Evolutionary conservation across 345 rosid genomes (phyloP), one percentile per base, ranked within the genome.

Genomic region (Ricinus communis): DNA sequence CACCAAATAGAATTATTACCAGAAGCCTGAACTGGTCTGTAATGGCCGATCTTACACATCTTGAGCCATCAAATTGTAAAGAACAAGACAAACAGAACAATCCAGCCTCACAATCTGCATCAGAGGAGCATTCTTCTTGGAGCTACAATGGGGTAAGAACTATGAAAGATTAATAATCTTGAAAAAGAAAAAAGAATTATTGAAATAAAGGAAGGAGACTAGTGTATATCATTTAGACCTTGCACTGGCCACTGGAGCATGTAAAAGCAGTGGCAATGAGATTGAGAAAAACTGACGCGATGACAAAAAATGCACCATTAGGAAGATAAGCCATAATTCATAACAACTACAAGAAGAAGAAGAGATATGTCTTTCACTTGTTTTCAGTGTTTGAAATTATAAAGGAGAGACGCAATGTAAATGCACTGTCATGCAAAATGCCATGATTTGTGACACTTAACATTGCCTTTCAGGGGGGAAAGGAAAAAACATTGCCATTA

Each of bases 11-110:
- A 10, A 40, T 43, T 8, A 41, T 25, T 3, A 55, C 33, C 87
- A 86, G 74, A 58, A 90, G 87, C 80, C 81, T 80, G 87, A 90
- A 90, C 51, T 79, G 90, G 68, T 86, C 76, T 2, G 95, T 83
- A 28, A 81, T 47, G 68, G 80, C 13, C 21, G 90, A 80, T 78
- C 92, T 71, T 2, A 86, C 85, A 61, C 95, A 90, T 74, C 82
- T 83, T 12, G 84, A 77, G 1, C 89, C 91, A 6, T 71, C 59
- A 76, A 83, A 82, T 58, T 81, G 85, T 71, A 47, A 5, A 0
- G 66, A 49, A 71, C 95, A 90, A 47, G 82, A 71, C 66, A 81
- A 83, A 56, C 95, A 90, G 45, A 79, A 76, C 6, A 86, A 85
- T 15, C 89, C 95, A 4, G 80, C 86, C 51, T 24, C 85, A 38